phyloP scores from a whole-genome alignment of 1,139 yeast genomes.

The Yamadazyma triangularis region DNA sequence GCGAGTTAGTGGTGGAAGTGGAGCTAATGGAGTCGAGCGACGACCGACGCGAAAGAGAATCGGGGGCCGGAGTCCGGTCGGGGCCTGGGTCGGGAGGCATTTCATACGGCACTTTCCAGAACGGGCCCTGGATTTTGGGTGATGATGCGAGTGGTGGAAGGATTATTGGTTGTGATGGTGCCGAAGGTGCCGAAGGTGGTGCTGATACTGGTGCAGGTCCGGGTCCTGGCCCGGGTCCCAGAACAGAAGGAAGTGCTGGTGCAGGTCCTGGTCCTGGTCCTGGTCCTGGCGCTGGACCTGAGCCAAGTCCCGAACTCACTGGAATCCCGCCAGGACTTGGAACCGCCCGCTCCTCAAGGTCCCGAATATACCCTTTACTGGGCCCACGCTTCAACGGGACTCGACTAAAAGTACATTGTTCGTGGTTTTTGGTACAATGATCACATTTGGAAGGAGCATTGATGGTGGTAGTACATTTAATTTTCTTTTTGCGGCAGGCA shows the following conservation, averaged over 20 bases:
- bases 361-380: conserved; percentile 59
- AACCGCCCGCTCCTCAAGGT: conserved; percentile 38
- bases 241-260: too few relatives aligned
- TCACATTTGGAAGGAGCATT: conserved; percentile 44
- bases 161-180: conserved; percentile 6
- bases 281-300: too few relatives aligned
- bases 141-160: conserved; percentile 8
- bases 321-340: too few relatives aligned
- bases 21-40: conserved; percentile 33
- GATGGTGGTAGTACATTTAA: conserved; percentile 58
- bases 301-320: too few relatives aligned
- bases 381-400: conserved; percentile 77
- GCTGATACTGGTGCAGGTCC: too few relatives aligned
- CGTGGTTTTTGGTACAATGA: conserved; percentile 52
- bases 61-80: conserved; percentile 3
- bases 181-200: too few relatives aligned
- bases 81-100: conserved; percentile 26
- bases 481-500: conserved; percentile 60
- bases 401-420: conserved; percentile 58
- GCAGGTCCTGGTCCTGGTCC: too few relatives aligned
- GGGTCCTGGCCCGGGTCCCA: too few relatives aligned
- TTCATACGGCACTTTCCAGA: conserved; percentile 51
- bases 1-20: conserved; percentile 14
- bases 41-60: conserved; percentile 23
- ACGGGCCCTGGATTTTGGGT: conserved; percentile 44